Evolutionary conservation across 495 filamentous ascomycete species (phyloP), one percentile per base, ranked within the genome.

Genomic region (Tuber magnatum): DNA sequence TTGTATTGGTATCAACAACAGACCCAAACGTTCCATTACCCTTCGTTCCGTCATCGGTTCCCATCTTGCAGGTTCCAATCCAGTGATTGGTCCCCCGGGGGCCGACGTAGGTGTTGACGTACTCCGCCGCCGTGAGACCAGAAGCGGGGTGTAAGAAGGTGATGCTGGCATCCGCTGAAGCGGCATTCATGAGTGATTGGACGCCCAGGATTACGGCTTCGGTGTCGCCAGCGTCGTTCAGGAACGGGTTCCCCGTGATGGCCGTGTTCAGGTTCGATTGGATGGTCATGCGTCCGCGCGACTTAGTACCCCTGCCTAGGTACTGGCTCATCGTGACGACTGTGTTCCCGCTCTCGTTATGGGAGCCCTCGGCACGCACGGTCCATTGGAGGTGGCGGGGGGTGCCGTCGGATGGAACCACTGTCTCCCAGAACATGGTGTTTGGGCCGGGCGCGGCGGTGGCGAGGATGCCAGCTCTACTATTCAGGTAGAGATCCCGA

Each of bases 381-480:
- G 88, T 90, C 86, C 87, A 91, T 83, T 91, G 89, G 18, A 91
- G 83, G 77, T 91, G 87, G 48, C 91, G 87, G 48, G 88, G 86
- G 69, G 91, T 88, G 75, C 90, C 90, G 68, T 92, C 90, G 8
- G 85, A 84, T 10, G 69, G 73, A 41, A 44, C 35, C 44, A 78
- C 61, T 2, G 70, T 75, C 65, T 75, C 77, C 78, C 81, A 78
- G 77, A 85, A 86, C 84, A 91, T 86, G 28, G 89, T 86, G 8
- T 88, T 88, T 46, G 90, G 90, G 75, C 89, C 88, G 71, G 91
- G 91, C 69, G 91, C 91, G 74, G 91, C 87, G 83, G 91, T 89
- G 70, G 91, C 87, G 28, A 92, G 84, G 69, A 91, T 88, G 69
- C 91, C 91, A 68, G 84, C 86, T 56, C 89, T 85, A 40, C 85